A percentile compares a stretch with the other conserved stretches of the same genome.
Evolutionary conservation across 129 eudicot genomes (phyloP).

Genomic region (Tagetes patula): DNA sequence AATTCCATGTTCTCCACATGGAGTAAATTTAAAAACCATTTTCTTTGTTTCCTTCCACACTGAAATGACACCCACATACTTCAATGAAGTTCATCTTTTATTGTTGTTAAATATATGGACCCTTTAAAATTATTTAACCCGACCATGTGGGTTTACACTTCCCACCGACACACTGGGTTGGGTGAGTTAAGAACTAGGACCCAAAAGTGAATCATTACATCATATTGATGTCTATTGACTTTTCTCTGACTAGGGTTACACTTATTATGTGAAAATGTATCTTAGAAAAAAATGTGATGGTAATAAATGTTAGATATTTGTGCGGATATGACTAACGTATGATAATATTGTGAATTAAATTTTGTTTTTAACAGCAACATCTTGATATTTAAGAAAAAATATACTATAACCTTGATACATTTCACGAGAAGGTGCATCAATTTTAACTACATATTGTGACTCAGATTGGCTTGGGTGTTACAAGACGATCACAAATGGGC

Average conservation of each 20-base stretch:
- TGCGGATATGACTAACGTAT: no score
- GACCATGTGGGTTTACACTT: constrained; percentile 34
- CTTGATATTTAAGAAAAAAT: no score
- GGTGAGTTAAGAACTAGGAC: constrained; percentile 20
- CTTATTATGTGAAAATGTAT: neutral
- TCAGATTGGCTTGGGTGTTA: no score
- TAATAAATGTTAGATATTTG: no score
- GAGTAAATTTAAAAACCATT: constrained; percentile 5
- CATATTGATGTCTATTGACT: neutral
- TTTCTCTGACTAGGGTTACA: neutral
- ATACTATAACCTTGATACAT: no score
- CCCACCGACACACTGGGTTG: constrained; percentile 36
- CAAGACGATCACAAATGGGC: no score
- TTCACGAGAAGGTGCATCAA: no score
- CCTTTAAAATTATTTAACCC: neutral
- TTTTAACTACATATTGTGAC: no score
- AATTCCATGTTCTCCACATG: constrained; percentile 4
- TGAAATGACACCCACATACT: constrained; percentile 21
- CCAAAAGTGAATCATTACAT: neutral
- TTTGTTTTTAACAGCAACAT: no score
- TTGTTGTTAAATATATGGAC: neutral
- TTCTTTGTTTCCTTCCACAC: constrained; percentile 19
- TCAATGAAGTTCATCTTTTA: constrained; percentile 1
- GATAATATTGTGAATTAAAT: no score
- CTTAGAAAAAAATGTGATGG: neutral